Evolutionary conservation across 345 rosid genomes (phyloP).

Genomic region (Erucastrum elatum): DNA sequence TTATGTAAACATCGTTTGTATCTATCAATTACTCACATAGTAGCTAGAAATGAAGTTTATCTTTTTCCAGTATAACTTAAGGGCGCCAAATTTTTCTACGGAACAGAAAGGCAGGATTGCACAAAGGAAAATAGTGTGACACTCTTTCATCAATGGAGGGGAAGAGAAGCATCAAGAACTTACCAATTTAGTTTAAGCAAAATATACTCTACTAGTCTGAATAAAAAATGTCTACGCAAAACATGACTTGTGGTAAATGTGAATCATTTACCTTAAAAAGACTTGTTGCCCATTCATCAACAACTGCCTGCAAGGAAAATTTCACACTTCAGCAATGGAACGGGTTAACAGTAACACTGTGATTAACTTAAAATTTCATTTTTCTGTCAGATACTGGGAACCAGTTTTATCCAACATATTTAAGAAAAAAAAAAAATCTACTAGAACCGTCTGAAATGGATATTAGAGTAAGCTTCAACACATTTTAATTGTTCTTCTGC

Average conservation of each 20-base stretch:
- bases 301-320: constrained; percentile 68
- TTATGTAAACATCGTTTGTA: not conserved
- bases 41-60: not conserved
- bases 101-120: constrained; percentile 9
- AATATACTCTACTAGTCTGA: not conserved
- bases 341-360: constrained; percentile 4
- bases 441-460: not conserved
- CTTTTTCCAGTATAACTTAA: not conserved
- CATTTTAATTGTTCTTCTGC: not conserved
- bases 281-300: constrained; percentile 97
- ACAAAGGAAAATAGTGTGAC: constrained; percentile 9
- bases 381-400: constrained; percentile 14
- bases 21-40: not conserved
- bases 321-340: constrained; percentile 29
- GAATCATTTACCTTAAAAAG: constrained; percentile 68
- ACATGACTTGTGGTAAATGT: constrained; percentile 21
- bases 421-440: not conserved
- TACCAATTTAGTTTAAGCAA: not conserved
- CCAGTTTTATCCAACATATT: not conserved
- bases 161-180: constrained; percentile 10
- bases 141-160: constrained; percentile 7
- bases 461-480: constrained; percentile 15
- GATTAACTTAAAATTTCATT: not conserved
- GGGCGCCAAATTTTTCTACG: not conserved
- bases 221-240: constrained; percentile 9